Evolutionary conservation across 1,284 basidiomycete species (phyloP), one percentile per base, ranked within the genome.

Genomic region (Singerocomus rubriflavus): DNA sequence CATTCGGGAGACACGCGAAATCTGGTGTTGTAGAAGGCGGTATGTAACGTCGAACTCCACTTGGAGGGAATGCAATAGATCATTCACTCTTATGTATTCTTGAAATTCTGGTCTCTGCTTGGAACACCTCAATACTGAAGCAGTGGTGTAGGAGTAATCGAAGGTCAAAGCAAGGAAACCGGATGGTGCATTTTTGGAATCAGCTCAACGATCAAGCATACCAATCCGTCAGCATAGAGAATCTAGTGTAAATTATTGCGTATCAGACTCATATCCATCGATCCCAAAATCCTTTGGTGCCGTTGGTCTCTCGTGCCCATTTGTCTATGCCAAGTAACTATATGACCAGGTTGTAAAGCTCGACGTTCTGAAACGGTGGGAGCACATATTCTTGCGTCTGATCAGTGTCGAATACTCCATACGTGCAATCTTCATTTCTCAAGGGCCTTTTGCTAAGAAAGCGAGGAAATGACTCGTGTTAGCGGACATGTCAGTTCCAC

Each of bases 281-380:
- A 58, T 91, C 85, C 90, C 90, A 92, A 66, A 91, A 90, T 7
- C 83, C 82, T 33, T 55, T 56, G 4, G 89, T 91, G 27, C 89
- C 89, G 61, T 94, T 93, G 49, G 77, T 90, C 17, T 67, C 60
- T 33, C 87, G 82, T 27, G 80, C 76, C 41, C 71, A 66, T 53
- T 80, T 27, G 16, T 56, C 78, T 41, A 93, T 77, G 1, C 82
- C 84, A 32, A 94, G 71, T 36, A 94, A 70, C 60, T 80, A 82
- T 69, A 85, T 81, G 39, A 93, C 77, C 16, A 95, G 79, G 52
- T 84, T 85, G 67, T 93, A 93, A 30, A 95, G 71, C 70, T 95
- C 82, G 34, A 93, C 80, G 57, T 93, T 95, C 65, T 75, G 68
- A 69, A 95, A 95, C 6, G 80, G 78, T 30, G 87, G 75, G 74